Evolutionary conservation across 768 basidiomycete genomes (phyloP).

Genomic region (Inosperma sp.): DNA sequence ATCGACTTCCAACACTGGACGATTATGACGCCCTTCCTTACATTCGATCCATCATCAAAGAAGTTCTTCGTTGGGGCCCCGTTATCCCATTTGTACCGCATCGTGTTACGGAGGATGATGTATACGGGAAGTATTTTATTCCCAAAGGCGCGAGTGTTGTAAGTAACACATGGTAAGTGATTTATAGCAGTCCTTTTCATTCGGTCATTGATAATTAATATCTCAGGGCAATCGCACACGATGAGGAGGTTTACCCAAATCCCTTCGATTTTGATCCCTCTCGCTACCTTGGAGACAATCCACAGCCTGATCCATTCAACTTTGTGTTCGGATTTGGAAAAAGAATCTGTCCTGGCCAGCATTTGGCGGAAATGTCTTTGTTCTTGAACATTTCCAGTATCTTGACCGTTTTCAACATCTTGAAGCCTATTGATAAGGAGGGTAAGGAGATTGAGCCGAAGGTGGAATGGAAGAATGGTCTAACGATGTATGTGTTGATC

Average conservation of each 20-base stretch:
- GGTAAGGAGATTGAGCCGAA: conserved; percentile 30
- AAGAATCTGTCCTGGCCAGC: conserved; percentile 35
- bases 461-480: conserved; percentile 41
- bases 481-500: no score
- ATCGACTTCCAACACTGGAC: no score
- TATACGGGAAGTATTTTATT: conserved; percentile 41
- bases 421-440: conserved; percentile 25
- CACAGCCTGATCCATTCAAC: no score
- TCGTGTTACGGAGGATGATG: conserved; percentile 38
- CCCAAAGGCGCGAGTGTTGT: conserved; percentile 39
- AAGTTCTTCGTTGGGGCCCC: conserved; percentile 35
- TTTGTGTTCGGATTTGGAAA: no score
- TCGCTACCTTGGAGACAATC: no score
- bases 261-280: neutral
- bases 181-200: neutral
- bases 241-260: no score
- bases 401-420: conserved; percentile 40
- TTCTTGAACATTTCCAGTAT: conserved; percentile 39
- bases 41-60: conserved; percentile 35
- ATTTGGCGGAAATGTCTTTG: conserved; percentile 39
- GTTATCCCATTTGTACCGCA: conserved; percentile 36
- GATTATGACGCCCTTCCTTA: conserved; percentile 44
- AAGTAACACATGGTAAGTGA: conserved; percentile 30
- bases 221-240: conserved; percentile 39
- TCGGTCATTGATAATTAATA: neutral